Base-by-base conservation (phyloP, 441 rosid species). In the Adansonia rubrostipa region DNA sequence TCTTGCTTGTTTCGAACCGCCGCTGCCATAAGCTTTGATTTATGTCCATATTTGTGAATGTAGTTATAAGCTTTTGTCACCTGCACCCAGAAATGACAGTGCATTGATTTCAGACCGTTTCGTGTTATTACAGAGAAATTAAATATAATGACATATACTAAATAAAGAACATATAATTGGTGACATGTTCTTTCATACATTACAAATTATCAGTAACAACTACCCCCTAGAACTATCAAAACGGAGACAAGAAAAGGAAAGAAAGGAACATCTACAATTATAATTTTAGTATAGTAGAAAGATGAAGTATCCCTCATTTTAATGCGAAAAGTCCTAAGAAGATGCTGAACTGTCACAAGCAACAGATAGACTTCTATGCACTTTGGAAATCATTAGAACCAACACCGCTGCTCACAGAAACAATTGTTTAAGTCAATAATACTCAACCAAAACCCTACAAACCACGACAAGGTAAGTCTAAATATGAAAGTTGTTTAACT, bases 1-100 rank as follows among this genome's bases (percentile, higher is more conserved):
- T 94, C 97, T 81, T 94, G 97, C 83, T 94, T 96, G 97, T 96
- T 96, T 28, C 98, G 87, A 78, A 96, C 98, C 65, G 98, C 98
- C 79, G 99, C 99, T 48, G 98, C 99, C 96, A 92, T 94, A 82
- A 96, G 79, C 89, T 92, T 96, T 22, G 99, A 92, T 82, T 92
- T 96, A 80, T 92, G 84, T 73, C 98, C 97, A 74, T 92, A 89
- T 83, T 91, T 96, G 86, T 94, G 99, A 73, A 96, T 94, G 83
- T 94, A 96, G 83, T 94, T 96, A 78, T 92, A 92, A 53, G 93
- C 86, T 84, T 90, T 94, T 77, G 86, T 86, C 51, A 84, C 89
- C 93, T 92, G 82, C 77, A 83, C 2, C 0, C 0, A n/a, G 44
- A 14, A 62, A 24, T 0, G 5, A 17, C 14, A n/a, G 5, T 63